Evolutionary conservation across 2,329 filamentous ascomycete species (phyloP).

Genomic region (Sarocladium brachiariae): DNA sequence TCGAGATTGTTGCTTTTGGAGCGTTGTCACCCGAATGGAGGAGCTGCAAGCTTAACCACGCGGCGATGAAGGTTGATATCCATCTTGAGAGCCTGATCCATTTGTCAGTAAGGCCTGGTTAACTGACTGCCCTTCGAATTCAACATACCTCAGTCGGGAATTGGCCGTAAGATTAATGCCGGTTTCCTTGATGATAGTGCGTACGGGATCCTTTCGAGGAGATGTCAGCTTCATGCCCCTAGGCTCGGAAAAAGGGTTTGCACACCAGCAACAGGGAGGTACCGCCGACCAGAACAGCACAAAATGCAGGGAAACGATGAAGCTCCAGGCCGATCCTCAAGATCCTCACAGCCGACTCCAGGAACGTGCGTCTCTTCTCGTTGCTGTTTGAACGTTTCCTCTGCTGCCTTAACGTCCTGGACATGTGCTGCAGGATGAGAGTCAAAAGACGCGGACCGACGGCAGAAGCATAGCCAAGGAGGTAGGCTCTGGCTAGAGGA

Average conservation of each 20-base stretch:
- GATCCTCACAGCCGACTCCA: conserved; percentile 29
- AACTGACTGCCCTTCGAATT: background rate
- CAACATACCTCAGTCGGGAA: background rate
- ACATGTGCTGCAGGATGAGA: conserved; percentile 43
- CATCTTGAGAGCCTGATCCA: conserved; percentile 47
- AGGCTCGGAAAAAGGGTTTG: background rate
- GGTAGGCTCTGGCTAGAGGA: conserved; percentile 52
- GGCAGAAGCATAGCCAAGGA: conserved; percentile 53
- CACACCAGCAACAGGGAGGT: conserved; percentile 53
- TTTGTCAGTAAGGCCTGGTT: background rate
- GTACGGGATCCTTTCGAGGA: conserved; percentile 19
- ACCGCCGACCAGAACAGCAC: conserved; percentile 52
- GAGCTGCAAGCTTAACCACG: conserved; percentile 49
- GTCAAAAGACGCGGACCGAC: conserved; percentile 51
- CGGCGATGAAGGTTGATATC: conserved; percentile 52
- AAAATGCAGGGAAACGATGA: conserved; percentile 56
- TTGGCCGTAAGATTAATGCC: background rate
- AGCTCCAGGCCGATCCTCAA: conserved; percentile 45
- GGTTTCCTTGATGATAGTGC: conserved; percentile 1
- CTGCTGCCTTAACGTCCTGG: conserved; percentile 25
- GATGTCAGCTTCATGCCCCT: too few relatives aligned
- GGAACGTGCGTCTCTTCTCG: conserved; percentile 27
- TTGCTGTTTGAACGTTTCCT: conserved; percentile 6
- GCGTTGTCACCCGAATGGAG: conserved; percentile 36
- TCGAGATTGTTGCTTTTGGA: conserved; percentile 20